Conservation (phyloP, 371 early-diverging fungal species). For the Zancudomyces culisetae region DNA sequence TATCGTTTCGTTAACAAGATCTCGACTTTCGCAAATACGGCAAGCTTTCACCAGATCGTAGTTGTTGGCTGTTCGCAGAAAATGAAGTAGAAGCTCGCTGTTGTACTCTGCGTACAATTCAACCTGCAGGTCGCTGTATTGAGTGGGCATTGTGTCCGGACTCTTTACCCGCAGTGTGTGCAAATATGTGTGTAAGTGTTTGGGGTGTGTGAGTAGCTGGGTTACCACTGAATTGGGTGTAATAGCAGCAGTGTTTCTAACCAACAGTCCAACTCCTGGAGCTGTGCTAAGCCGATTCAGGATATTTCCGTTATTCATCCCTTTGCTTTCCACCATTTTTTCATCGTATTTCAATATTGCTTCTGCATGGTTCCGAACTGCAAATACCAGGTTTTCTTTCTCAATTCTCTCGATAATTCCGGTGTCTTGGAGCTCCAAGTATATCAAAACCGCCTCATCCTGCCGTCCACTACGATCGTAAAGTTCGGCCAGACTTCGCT, state of each 20-base stretch:
- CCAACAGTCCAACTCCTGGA: constrained; percentile 46
- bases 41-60: constrained; percentile 71
- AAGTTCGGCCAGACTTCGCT: constrained; percentile 56
- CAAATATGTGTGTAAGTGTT: constrained; percentile 64
- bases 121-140: constrained; percentile 69
- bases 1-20: constrained; percentile 87
- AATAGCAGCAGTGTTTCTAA: constrained; percentile 64
- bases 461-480: constrained; percentile 47
- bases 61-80: constrained; percentile 54
- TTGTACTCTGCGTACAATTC: constrained; percentile 86
- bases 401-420: constrained; percentile 55
- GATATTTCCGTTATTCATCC: not conserved
- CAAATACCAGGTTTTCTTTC: constrained; percentile 56
- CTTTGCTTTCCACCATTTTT: not conserved
- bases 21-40: constrained; percentile 58
- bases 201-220: constrained; percentile 32
- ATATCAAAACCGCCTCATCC: constrained; percentile 62
- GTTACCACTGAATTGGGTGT: constrained; percentile 43
- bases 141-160: constrained; percentile 41
- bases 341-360: constrained; percentile 72
- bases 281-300: not conserved
- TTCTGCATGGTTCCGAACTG: constrained; percentile 51
- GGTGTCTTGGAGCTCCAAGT: constrained; percentile 44
- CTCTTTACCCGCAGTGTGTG: constrained; percentile 66
- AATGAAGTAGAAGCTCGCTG: constrained; percentile 49